Evolutionary conservation across 495 filamentous ascomycete species (phyloP).

Genomic region (Aspergillus hancockii): DNA sequence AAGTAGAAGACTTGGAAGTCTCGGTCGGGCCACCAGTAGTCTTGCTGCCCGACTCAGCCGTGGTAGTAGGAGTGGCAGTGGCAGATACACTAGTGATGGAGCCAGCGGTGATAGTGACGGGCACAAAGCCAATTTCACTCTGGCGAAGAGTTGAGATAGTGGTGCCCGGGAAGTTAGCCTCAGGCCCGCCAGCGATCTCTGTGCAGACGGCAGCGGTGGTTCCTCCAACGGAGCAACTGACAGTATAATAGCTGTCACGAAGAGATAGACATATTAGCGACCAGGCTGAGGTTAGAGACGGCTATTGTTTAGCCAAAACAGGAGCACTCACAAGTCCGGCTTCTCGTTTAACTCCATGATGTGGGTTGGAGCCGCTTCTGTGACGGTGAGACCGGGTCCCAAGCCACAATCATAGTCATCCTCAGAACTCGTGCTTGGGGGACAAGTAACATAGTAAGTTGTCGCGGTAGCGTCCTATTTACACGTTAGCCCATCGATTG

Average conservation of each 20-base stretch:
- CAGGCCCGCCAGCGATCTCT: constrained; percentile 26
- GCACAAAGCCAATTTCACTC: constrained; percentile 22
- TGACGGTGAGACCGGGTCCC: constrained; percentile 31
- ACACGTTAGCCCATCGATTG: constrained; percentile 4
- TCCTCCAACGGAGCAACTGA: constrained; percentile 34
- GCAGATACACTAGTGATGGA: constrained; percentile 15
- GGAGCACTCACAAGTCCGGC: constrained; percentile 17
- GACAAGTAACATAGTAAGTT: constrained; percentile 42
- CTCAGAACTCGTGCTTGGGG: constrained; percentile 10
- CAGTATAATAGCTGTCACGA: constrained; percentile 27
- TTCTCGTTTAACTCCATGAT: constrained; percentile 21
- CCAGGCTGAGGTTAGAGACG: not conserved
- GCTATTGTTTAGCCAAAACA: not conserved
- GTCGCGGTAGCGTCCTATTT: constrained; percentile 35
- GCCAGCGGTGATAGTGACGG: constrained; percentile 39
- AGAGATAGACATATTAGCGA: not conserved
- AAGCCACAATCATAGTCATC: constrained; percentile 34
- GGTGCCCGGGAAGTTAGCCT: constrained; percentile 27
- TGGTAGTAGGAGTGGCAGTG: constrained; percentile 10
- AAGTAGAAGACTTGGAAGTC: not conserved
- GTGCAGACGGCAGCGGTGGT: constrained; percentile 41
- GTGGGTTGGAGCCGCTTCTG: constrained; percentile 27
- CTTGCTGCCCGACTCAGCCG: not conserved
- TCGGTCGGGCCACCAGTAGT: constrained; percentile 5
- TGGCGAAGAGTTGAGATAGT: constrained; percentile 18